Evolutionary conservation across 78 protist species (phyloP).

Genomic region (Planoprotostelium fungivorum): DNA sequence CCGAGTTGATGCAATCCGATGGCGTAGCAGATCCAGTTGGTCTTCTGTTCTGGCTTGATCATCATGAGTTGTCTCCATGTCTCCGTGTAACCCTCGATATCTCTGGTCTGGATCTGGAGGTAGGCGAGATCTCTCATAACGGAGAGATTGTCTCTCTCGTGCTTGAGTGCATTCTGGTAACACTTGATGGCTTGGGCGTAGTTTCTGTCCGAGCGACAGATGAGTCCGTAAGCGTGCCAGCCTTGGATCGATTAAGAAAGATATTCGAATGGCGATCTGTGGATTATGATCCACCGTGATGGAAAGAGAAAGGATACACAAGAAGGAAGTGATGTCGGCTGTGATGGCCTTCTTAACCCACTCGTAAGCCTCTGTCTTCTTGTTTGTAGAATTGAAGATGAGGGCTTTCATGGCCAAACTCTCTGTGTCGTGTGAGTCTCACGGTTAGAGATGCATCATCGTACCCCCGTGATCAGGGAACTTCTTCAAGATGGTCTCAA

Average conservation of each 20-base stretch:
- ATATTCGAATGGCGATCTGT: neutral
- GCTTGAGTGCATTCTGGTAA: slow-evolving; percentile 74
- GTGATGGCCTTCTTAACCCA: slow-evolving; percentile 58
- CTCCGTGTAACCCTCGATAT: slow-evolving; percentile 69
- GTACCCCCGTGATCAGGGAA: slow-evolving; percentile 63
- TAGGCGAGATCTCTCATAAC: slow-evolving; percentile 75
- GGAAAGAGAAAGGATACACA: neutral
- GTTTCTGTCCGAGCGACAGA: slow-evolving; percentile 82
- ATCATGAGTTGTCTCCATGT: slow-evolving; percentile 66
- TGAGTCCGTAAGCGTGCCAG: slow-evolving; percentile 91
- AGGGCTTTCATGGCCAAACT: slow-evolving; percentile 83
- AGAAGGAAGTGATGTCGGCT: slow-evolving; percentile 24
- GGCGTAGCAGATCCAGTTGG: slow-evolving; percentile 81
- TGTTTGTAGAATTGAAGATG: slow-evolving; percentile 49
- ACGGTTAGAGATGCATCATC: neutral
- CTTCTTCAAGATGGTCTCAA: slow-evolving; percentile 72
- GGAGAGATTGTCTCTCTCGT: slow-evolving; percentile 70
- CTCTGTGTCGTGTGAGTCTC: slow-evolving; percentile 27
- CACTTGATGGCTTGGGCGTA: slow-evolving; percentile 87
- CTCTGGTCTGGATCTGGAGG: slow-evolving; percentile 80
- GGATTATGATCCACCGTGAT: too few species aligned
- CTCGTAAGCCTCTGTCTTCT: slow-evolving; percentile 82
- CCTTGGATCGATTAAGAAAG: slow-evolving; percentile 3
- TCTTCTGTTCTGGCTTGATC: slow-evolving; percentile 43
- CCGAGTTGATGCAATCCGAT: slow-evolving; percentile 67